These are phyloP conservation scores for Kluyveromyces starmeri DNA, from an alignment of 805 yeast genomes.

Conservation along the genomic window DNA sequence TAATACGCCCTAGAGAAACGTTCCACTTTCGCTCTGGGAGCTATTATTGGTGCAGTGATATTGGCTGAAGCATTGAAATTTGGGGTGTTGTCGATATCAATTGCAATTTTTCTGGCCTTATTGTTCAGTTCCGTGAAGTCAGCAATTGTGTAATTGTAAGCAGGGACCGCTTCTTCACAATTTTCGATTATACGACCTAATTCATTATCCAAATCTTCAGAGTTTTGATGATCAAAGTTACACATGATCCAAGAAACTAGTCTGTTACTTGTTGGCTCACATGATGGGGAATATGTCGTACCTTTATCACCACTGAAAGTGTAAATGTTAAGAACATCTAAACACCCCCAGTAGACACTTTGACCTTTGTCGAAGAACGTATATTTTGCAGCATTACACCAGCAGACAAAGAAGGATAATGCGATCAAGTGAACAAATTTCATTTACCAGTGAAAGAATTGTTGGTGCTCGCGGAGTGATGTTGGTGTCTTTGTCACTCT, in stretches of 20 bases:
- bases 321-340: not conserved
- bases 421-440: too few species aligned
- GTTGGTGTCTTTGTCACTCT: too few species aligned
- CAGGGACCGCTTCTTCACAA: not conserved
- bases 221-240: not conserved
- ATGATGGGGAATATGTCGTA: not conserved
- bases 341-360: slow-evolving; percentile 1
- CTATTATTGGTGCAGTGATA: not conserved
- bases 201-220: not conserved
- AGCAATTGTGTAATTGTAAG: not conserved
- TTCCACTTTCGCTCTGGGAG: not conserved
- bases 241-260: not conserved
- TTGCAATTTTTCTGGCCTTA: not conserved
- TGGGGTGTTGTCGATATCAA: not conserved
- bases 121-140: not conserved
- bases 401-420: not conserved
- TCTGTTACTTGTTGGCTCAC: not conserved
- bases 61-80: not conserved
- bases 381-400: slow-evolving; percentile 1
- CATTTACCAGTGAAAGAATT: too few species aligned
- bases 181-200: not conserved
- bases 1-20: not conserved
- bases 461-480: too few species aligned
- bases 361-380: not conserved
- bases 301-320: not conserved